Evolutionary conservation across 2,329 filamentous ascomycete genomes (phyloP), one percentile per base, ranked within the genome.

Genomic region (Penicillium sp.): DNA sequence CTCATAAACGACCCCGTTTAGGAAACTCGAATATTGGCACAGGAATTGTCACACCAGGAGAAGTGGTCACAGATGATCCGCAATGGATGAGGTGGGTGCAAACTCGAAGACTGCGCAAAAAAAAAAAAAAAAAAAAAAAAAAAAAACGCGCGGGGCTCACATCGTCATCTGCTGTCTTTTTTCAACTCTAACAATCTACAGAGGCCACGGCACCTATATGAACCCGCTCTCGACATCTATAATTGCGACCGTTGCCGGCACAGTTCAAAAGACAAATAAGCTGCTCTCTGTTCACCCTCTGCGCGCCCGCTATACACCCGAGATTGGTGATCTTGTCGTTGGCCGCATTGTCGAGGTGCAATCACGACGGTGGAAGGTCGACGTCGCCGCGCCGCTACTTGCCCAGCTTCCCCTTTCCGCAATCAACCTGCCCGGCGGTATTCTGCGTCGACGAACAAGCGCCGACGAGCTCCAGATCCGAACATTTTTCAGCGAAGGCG

Each of bases 401-500:
- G 93, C 94, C 4, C 84, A 87, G 45, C 82, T 99, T 10, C 90
- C 92, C 18, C 85, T 99, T 42, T 90, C 86, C 52, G 89, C 89
- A 59, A 97, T 99, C 76, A 99, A 99, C 72, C 80, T 99, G 2
- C 94, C 94, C 0, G 94, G 94, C 55, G 94, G 94, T 34, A 96
- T 96, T 62, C 81, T 97, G 67, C 85, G 94, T 56, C 89, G 93
- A 71, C 83, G 94, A 62, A 99, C 94, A 29, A 92, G 93, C 69
- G 95, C 94, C 16, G 94, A 99, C 74, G 94, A 97, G 79, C 82
- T 99, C 67, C 94, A 97, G 76, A 97, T 99, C 75, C 86, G 94
- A 49, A 90, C 87, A n/a, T 99, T 97, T 76, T 97, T 99, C 78
- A 87, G 89, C 53, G 94, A 99, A 75, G 94, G 94, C 13, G 94